Conservation (phyloP, 495 filamentous ascomycete genomes). For the Hyaloscypha hepaticicola region DNA sequence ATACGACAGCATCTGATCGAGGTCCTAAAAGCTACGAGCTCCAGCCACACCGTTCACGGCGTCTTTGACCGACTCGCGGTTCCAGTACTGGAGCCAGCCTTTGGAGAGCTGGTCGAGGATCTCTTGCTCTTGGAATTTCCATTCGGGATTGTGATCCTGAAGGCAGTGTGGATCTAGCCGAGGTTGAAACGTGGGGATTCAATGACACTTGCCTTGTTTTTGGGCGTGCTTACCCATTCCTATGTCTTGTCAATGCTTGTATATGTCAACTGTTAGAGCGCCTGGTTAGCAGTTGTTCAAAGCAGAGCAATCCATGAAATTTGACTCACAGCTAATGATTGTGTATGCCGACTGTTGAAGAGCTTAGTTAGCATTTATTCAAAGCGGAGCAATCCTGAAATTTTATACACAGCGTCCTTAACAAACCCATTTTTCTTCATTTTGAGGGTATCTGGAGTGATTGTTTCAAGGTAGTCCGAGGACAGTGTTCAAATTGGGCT, state of each 20-base stretch:
- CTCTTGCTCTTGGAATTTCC: neutral
- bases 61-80: neutral
- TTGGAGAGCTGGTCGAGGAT: neutral
- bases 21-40: neutral
- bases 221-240: neutral
- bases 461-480: too few species aligned
- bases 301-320: too few species aligned
- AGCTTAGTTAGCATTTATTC: too few species aligned
- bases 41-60: constrained; percentile 1
- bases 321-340: neutral
- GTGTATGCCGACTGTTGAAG: neutral
- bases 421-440: constrained; percentile 1
- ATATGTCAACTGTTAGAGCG: neutral
- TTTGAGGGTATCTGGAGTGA: neutral
- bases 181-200: neutral
- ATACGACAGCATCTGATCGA: neutral
- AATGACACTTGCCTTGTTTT: neutral
- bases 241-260: constrained; percentile 2
- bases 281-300: too few species aligned
- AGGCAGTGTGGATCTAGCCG: neutral
- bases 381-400: too few species aligned
- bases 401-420: neutral
- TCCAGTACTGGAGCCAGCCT: constrained; percentile 2
- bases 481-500: too few species aligned
- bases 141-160: constrained; percentile 2